phyloP scores from a whole-genome alignment of 768 basidiomycete species.

The Lepiota brunneoincarnata region DNA sequence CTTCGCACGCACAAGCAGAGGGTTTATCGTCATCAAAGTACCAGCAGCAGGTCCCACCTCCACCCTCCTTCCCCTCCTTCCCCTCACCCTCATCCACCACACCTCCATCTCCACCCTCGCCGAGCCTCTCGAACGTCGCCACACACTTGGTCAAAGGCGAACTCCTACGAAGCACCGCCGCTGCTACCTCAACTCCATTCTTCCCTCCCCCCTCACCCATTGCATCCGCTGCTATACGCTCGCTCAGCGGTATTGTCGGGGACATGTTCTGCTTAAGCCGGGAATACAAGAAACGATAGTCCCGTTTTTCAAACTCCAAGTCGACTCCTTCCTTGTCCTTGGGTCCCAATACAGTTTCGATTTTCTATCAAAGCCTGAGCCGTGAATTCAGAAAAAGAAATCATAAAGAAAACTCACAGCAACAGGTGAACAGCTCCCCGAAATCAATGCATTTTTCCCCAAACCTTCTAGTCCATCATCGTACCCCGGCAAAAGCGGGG shows the following conservation, averaged over 20 bases:
- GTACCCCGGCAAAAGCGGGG: not conserved
- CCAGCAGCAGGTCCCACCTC: no score
- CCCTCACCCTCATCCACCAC: not conserved
- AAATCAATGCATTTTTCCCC: no score
- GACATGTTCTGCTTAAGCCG: not conserved
- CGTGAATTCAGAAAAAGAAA: not conserved
- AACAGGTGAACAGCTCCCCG: not conserved
- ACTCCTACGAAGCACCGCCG: not conserved
- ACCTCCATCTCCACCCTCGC: not conserved
- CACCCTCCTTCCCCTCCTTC: not conserved
- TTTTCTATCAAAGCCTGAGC: not conserved
- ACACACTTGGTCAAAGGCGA: constrained; percentile 2
- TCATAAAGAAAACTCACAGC: not conserved
- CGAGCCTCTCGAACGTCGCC: not conserved
- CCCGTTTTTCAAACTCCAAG: not conserved
- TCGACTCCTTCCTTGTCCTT: not conserved
- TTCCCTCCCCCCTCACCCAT: not conserved
- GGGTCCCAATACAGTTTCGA: not conserved
- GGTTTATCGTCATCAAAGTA: not conserved
- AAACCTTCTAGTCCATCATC: not conserved
- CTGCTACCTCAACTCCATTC: no score
- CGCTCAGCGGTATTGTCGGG: no score
- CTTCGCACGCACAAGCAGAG: constrained; percentile 1
- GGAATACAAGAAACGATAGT: constrained; percentile 1
- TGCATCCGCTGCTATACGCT: not conserved